phyloP scores from a whole-genome alignment of 305 asterid species.

The Rubia balearica region DNA sequence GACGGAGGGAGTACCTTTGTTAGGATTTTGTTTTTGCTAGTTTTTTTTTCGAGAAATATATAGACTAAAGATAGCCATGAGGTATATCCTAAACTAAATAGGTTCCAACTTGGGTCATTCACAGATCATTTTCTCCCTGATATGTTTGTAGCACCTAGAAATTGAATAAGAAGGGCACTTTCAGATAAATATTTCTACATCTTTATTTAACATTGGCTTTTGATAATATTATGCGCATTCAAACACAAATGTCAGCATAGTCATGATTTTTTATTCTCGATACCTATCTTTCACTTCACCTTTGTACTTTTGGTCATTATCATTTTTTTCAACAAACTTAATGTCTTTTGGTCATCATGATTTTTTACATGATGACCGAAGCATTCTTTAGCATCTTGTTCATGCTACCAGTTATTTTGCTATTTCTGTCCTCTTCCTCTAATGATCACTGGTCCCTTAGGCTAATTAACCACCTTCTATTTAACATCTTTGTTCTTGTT shows the following conservation, averaged over 20 bases:
- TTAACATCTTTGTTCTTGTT: not conserved
- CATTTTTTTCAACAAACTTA: not conserved
- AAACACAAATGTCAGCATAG: not conserved
- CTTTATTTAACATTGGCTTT: not conserved
- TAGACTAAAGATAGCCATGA: not conserved
- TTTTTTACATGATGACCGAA: too few species aligned
- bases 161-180: too few species aligned
- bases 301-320: not conserved
- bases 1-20: too few species aligned
- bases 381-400: slow-evolving; percentile 3
- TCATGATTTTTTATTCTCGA: not conserved
- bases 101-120: not conserved
- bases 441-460: not conserved
- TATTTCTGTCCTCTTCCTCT: not conserved
- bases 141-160: not conserved
- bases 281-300: not conserved
- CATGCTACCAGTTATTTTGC: not conserved
- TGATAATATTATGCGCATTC: not conserved
- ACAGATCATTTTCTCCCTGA: not conserved
- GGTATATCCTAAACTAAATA: not conserved
- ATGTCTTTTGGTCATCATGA: not conserved
- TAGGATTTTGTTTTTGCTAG: not conserved
- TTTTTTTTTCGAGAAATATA: not conserved
- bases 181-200: not conserved
- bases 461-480: not conserved